Evolutionary conservation across 116 monocot genomes (phyloP).

Genomic region (Thalassia testudinum): DNA sequence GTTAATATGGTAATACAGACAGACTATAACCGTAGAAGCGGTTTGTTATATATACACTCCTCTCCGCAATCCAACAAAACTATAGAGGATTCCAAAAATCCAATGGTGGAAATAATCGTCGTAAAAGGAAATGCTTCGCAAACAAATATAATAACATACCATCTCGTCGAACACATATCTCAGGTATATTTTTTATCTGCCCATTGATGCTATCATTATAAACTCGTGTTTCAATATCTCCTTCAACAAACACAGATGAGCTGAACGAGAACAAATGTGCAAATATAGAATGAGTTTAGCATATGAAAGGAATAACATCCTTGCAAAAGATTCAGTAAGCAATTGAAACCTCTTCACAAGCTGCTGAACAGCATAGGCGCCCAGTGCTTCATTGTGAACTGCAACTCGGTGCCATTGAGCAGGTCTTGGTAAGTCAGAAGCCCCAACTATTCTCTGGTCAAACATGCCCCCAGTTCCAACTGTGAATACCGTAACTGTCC

Average conservation of each 20-base stretch:
- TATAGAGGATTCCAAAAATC: not conserved
- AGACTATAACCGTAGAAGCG: no score
- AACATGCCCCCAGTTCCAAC: constrained; percentile 99
- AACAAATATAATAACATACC: constrained; percentile 31
- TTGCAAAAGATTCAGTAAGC: not conserved
- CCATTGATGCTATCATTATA: constrained; percentile 94
- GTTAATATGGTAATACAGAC: not conserved
- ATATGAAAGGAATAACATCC: not conserved
- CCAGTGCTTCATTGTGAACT: constrained; percentile 73
- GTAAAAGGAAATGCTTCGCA: not conserved
- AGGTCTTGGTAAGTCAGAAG: constrained; percentile 61
- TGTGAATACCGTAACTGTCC: constrained; percentile 80
- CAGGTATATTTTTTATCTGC: constrained; percentile 81
- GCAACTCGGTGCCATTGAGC: constrained; percentile 93
- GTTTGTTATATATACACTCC: no score
- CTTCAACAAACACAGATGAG: constrained; percentile 89
- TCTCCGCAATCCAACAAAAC: not conserved
- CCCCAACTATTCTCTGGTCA: constrained; percentile 72
- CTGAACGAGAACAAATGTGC: constrained; percentile 15
- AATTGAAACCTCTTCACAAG: constrained; percentile 58
- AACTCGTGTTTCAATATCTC: constrained; percentile 97
- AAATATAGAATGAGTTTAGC: not conserved
- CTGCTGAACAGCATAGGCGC: constrained; percentile 81
- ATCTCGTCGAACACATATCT: constrained; percentile 87
- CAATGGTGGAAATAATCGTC: not conserved